A percentile compares a stretch with the other conserved stretches of the same genome.
Conservation (phyloP, 441 rosid genomes). For the Euphorbia corollata region DNA sequence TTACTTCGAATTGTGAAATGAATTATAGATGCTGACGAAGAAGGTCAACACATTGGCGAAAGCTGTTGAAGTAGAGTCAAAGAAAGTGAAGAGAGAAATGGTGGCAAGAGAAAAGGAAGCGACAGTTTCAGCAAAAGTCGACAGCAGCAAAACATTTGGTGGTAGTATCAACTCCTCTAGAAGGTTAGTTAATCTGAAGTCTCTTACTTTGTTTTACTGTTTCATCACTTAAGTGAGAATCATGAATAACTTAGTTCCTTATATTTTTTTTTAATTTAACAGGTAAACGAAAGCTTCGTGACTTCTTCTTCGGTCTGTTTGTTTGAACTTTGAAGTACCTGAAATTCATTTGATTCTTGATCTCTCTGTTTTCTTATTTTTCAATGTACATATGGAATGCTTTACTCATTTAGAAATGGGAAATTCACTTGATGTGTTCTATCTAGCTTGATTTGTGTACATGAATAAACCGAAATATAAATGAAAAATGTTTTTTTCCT, state of each 20-base stretch:
- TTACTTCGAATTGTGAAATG: constrained; percentile 7
- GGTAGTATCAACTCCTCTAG: constrained; percentile 28
- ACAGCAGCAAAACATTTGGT: constrained; percentile 32
- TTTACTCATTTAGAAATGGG: constrained; percentile 20
- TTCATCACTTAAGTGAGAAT: neutral
- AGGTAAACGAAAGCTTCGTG: constrained; percentile 27
- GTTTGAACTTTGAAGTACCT: constrained; percentile 15
- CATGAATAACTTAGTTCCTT: neutral
- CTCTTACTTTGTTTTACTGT: neutral
- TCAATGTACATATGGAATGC: constrained; percentile 29
- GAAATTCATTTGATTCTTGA: constrained; percentile 32
- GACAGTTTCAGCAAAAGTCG: constrained; percentile 25
- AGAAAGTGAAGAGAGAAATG: constrained; percentile 70
- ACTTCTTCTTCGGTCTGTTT: constrained; percentile 19
- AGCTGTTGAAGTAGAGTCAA: constrained; percentile 67
- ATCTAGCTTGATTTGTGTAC: constrained; percentile 20
- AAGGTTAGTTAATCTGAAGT: constrained; percentile 32
- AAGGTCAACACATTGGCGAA: constrained; percentile 69
- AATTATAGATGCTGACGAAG: constrained; percentile 56
- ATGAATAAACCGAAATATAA: constrained; percentile 2
- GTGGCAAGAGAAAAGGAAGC: constrained; percentile 53
- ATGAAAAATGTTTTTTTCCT: neutral
- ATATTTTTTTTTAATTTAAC: constrained; percentile 20
- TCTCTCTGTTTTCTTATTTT: constrained; percentile 18
- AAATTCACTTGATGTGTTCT: constrained; percentile 13